These are phyloP conservation scores for Pichia nanzhaoensis DNA, from an alignment of 805 yeast genomes.

Conservation along the genomic window DNA sequence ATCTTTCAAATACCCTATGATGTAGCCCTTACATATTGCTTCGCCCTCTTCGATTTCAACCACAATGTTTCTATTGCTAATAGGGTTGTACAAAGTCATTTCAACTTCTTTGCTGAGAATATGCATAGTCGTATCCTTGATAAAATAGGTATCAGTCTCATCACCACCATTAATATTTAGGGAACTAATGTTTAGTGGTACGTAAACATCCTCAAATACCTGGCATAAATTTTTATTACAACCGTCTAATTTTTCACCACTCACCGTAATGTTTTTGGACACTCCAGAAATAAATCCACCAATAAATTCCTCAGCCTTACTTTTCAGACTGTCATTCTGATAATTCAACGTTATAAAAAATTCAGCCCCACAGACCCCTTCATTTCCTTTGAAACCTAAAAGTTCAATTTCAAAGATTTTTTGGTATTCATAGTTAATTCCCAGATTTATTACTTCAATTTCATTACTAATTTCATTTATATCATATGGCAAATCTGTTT, in stretches of 20 bases:
- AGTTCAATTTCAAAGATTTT: conserved; percentile 14
- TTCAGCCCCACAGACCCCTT: background rate
- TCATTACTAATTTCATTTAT: background rate
- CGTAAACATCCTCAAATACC: background rate
- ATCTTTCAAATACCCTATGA: conserved; percentile 39
- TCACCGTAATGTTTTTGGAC: conserved; percentile 18
- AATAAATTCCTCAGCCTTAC: conserved; percentile 24
- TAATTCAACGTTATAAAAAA: conserved; percentile 3
- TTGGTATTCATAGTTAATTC: background rate
- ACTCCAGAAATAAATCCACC: conserved; percentile 36
- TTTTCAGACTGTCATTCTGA: conserved; percentile 18
- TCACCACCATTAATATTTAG: background rate
- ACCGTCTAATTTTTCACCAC: conserved; percentile 16
- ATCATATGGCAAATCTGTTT: background rate
- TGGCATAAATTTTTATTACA: conserved; percentile 1
- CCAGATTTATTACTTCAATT: conserved; percentile 1
- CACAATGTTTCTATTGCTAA: conserved; percentile 39
- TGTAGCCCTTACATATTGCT: conserved; percentile 41
- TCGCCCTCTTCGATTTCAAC: conserved; percentile 38
- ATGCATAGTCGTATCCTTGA: conserved; percentile 47
- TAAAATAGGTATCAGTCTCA: conserved; percentile 25
- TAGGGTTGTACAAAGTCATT: conserved; percentile 48
- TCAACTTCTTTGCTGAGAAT: conserved; percentile 49
- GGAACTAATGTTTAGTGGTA: conserved; percentile 8
- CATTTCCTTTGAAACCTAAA: conserved; percentile 24